Base-by-base conservation (phyloP, 805 yeast species). In the Grigorovia transvaalensis region DNA sequence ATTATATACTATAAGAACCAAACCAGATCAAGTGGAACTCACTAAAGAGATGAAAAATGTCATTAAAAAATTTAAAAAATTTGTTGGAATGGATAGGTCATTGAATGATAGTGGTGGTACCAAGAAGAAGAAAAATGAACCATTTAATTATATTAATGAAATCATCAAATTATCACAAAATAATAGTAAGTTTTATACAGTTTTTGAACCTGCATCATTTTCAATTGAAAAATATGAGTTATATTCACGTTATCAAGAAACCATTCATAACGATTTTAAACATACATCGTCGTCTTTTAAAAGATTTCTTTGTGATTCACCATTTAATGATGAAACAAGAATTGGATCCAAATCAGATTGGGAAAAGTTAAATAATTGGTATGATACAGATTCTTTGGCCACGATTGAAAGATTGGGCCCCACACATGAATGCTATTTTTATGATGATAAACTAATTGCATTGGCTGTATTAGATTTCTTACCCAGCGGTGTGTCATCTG, bases 401-500 rank as follows among this genome's bases (percentile, higher is more conserved):
- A 13, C 4, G 4, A 38, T 42, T 38, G 51, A 48, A 12, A 46
- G 64, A 48, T 55, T 67, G 8, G 95, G 91, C 2, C 86, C 88
- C 1, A 74, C 77, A 2, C 97, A 89, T 65, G 95, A 88, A 60
- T 77, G 87, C 62, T 89, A 88, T 61, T 86, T 84, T 59, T 64
- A 75, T 17, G 77, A 85, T 46, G 80, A 67, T 4, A 73, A 75
- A 54, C 70, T 89, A 19, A 78, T 86, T 44, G 96, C 91, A 0
- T 68, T 89, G 40, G 86, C 86, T 0, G 87, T 89, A 0, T 61
- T 85, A 33, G 97, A 89, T 65, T 69, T 89, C 19, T 65, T 90
- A 38, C 95, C 96, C 0, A 66, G 78, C 27, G 84, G 87, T 0
- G 65, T 90, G 0, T 88, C 96, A 0, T 82, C 95, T 0, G 90